Conservation (phyloP, 2,329 filamentous ascomycete species). For the Aspergillus quadricinctus region DNA sequence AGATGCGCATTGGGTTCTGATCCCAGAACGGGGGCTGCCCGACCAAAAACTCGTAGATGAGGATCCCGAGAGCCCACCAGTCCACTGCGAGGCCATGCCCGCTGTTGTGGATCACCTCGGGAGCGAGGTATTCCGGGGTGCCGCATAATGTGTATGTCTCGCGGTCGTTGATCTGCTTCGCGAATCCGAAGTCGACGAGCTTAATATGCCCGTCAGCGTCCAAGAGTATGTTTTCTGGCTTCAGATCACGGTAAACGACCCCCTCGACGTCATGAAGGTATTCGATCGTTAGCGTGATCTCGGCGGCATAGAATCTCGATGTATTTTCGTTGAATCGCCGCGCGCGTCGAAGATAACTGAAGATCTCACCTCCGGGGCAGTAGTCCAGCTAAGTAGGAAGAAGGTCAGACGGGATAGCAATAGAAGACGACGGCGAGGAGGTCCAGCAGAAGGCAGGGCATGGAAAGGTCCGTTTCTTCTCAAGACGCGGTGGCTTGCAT, state of each 20-base stretch:
- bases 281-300: constrained; percentile 62
- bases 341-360: constrained; percentile 60
- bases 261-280: constrained; percentile 61
- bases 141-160: constrained; percentile 65
- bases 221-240: constrained; percentile 64
- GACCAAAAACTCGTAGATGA: constrained; percentile 64
- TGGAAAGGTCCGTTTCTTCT: background rate
- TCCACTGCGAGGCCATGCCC: constrained; percentile 63
- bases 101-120: constrained; percentile 63
- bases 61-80: constrained; percentile 65
- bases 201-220: constrained; percentile 63
- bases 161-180: constrained; percentile 55
- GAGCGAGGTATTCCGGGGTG: constrained; percentile 64
- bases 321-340: constrained; percentile 60
- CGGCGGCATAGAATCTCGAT: constrained; percentile 62
- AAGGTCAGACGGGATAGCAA: constrained; percentile 10
- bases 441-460: background rate
- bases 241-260: constrained; percentile 63
- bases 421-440: background rate
- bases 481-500: constrained; percentile 13
- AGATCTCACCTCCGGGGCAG: constrained; percentile 64
- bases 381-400: constrained; percentile 53
- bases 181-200: constrained; percentile 65
- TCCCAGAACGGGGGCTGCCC: constrained; percentile 67
- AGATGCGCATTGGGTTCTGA: constrained; percentile 65